Base-by-base conservation (phyloP, 768 basidiomycete species). In the Daedaleopsis sinensis region DNA sequence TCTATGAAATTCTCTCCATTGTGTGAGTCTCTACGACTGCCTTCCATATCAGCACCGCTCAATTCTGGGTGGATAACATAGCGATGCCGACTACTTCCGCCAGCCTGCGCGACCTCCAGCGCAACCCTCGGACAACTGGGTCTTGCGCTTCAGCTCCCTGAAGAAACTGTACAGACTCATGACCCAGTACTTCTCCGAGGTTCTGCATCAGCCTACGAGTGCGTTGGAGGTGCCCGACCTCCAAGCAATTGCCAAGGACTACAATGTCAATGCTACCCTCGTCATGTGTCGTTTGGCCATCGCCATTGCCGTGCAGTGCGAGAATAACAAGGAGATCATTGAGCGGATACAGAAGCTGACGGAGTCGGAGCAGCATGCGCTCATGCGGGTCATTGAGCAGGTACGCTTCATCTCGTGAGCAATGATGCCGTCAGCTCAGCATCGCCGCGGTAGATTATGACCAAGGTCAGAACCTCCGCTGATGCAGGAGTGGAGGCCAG, bases 381-480 rank as follows among this genome's bases (percentile, higher is more conserved):
- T 97, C 55, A 98, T 97, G 96, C 89, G 84, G 74, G 91, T 93
- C 43, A 96, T 97, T 61, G 95, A 97, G 74, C 90, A 93, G 81
- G 94, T 93, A 60, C 55, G 82, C 73, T 39, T 13, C 1, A 18
- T 44, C 52, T 39, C 16, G 44, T 36, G 32, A 57, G 62, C 19
- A 48, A n/a, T 16, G 38, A 42, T 13, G 18, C 35, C 18, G n/a
- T 49, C 42, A 15, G 32, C 21, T 39, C 48, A 51, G 27, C 39
- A 21, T 24, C 55, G 37, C 19, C 21, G 56, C 23, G 3, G 6
- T 66, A 93, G 91, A 84, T 91, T 52, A 94, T 93, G 89, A 79
- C 81, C 18, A 91, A 88, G 71, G 87, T 91, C 64, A 80, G 80
- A n/a, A 73, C 78, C 2, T 76, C 79, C n/a, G 77, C 72, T n/a